Base-by-base conservation (phyloP, 768 basidiomycete genomes). In the Lentinus brumalis region DNA sequence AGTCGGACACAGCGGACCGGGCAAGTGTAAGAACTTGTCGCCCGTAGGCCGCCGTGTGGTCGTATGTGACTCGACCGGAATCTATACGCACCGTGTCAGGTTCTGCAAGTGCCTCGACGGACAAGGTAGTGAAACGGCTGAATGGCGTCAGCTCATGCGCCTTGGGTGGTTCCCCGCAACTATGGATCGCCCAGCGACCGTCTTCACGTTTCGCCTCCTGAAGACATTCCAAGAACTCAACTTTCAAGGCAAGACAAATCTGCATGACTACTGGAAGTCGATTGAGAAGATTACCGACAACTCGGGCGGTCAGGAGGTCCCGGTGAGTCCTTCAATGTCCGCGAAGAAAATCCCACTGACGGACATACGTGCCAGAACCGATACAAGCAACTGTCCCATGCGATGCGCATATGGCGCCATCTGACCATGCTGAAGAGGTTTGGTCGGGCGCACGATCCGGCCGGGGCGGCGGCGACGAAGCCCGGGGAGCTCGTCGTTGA, bases 161-260 rank as follows among this genome's bases (percentile, higher is more conserved):
- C 16, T 56, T 0, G 58, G 66, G 0, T 64, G 70, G 40, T 80
- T 66, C 46, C 78, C 77, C 0, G 70, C 75, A 0, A 77, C 74
- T 0, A 47, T 52, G 0, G 30, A 30, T 0, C 60, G 68, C 8
- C 77, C 77, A 0, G 46, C 51, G 11, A 71, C 74, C 0, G 75
- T 68, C 0, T 66, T 72, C 2, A 78, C 74, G 0, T 75, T 78
- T 47, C 39, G 51, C 0, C 56, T 72, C 8, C 68, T 78, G 1
- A 51, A 73, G 8, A 52, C 56, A 2, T 77, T 76, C 44, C 77
- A 80, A 6, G 35, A 73, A 5, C 59, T 76, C 3, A 69, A 70
- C 0, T 70, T 78, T 21, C 65, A 73, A 45, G 73, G 69, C 0
- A 79, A 79, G 57, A 46, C 68, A 1, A 76, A 72, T 0, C 66